Conservation (phyloP, 176 grass and related monocot species). For the Carex kokanica region DNA sequence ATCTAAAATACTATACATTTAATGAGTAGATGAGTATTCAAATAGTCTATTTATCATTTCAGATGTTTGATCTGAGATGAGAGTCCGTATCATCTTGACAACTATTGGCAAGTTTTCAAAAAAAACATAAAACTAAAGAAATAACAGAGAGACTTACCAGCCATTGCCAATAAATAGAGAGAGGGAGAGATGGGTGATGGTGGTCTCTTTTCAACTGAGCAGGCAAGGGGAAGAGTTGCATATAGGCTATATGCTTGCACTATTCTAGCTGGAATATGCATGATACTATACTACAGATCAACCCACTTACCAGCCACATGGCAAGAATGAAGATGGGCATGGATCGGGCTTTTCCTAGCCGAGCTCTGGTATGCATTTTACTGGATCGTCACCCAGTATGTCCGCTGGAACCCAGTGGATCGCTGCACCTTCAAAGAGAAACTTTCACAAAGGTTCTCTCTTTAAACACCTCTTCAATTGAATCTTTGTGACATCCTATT, state of each 20-base stretch:
- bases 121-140: no score
- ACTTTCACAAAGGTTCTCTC: conserved; percentile 52
- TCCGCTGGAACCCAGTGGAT: conserved; percentile 42
- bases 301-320: conserved; percentile 29
- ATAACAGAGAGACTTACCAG: no score
- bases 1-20: no score
- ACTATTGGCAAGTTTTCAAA: no score
- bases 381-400: conserved; percentile 31
- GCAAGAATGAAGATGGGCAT: conserved; percentile 27
- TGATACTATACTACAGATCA: conserved; percentile 46
- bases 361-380: conserved; percentile 73
- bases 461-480: background rate
- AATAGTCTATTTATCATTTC: no score
- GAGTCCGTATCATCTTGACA: no score
- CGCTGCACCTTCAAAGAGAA: conserved; percentile 45
- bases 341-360: conserved; percentile 50
- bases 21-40: no score
- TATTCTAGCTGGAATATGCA: conserved; percentile 38
- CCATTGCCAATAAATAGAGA: no score
- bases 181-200: conserved; percentile 1
- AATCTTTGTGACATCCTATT: background rate
- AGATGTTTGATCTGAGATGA: no score
- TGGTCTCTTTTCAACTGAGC: conserved; percentile 50
- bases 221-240: conserved; percentile 21
- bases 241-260: conserved; percentile 47